A percentile compares a stretch with the other conserved stretches of the same genome.
phyloP scores from a whole-genome alignment of 371 early-diverging fungal genomes.

The Apophysomyces variabilis region DNA sequence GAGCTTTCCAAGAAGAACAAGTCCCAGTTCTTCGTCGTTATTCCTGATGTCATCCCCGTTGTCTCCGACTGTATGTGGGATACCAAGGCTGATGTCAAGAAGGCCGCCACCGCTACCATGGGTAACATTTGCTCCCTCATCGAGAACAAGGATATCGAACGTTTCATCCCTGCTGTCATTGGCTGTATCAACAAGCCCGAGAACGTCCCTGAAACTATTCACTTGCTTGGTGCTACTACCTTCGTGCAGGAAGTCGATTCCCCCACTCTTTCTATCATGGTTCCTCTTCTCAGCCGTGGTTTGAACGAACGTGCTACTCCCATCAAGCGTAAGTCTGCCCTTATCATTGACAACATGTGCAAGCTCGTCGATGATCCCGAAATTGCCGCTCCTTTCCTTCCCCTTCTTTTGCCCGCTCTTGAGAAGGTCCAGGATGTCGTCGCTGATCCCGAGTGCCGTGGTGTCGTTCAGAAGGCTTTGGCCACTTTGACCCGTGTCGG shows the following conservation, averaged over 20 bases:
- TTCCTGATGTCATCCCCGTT: conserved; percentile 75
- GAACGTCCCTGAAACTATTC: conserved; percentile 69
- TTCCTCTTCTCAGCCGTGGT: conserved; percentile 81
- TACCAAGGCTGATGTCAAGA: conserved; percentile 70
- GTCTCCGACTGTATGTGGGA: conserved; percentile 79
- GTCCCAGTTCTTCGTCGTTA: conserved; percentile 56
- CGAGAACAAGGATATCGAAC: conserved; percentile 70
- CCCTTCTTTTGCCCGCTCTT: conserved; percentile 78
- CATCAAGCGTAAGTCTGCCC: conserved; percentile 79
- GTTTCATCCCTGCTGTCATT: conserved; percentile 67
- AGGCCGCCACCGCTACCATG: conserved; percentile 58
- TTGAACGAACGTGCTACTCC: conserved; percentile 65
- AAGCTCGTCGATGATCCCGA: conserved; percentile 83
- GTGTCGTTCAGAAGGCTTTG: conserved; percentile 59
- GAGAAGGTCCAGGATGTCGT: conserved; percentile 78
- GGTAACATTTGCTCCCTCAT: conserved; percentile 55
- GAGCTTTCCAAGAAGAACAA: conserved; percentile 61
- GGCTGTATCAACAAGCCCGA: conserved; percentile 69
- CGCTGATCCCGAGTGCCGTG: conserved; percentile 82
- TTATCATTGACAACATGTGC: conserved; percentile 87
- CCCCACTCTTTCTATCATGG: conserved; percentile 83
- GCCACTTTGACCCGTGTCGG: conserved; percentile 48
- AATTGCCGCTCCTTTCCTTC: conserved; percentile 83
- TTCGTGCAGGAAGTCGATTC: conserved; percentile 82
- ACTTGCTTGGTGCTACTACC: conserved; percentile 71